Evolutionary conservation across 129 eudicot species (phyloP), one percentile per base, ranked within the genome.

Genomic region (Escallonia herrerae): DNA sequence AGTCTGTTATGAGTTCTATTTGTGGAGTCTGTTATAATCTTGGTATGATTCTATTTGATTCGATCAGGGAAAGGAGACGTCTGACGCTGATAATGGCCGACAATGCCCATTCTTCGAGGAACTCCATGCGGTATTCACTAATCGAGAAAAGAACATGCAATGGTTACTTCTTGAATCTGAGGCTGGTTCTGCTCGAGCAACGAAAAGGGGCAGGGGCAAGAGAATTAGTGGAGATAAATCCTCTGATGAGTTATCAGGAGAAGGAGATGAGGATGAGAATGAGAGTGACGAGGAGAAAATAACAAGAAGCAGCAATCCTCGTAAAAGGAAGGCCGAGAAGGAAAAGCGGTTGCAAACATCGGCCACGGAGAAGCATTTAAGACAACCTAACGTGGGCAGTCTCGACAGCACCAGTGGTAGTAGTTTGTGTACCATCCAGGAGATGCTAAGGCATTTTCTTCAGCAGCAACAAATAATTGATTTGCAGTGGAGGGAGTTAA

Each of bases 91-190:
- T 8, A 80, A 49, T 67, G 66, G 73, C 65, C 82, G 70, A 40
- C 81, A 85, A 44, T 83, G 78, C 76, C 95, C 90, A 13, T 90
- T 76, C 71, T 86, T 79, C 40, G 79, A 90, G 44, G 88, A 86
- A 67, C 71, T 90, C 60, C 87, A 81, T 71, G 81, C 84, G 10
- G 37, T 83, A 3, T 90, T 90, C 55, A 63, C 79, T 1, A 77
- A 77, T 45, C 66, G 81, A 66, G 70, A 63, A 50, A 65, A 72
- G 45, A 74, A 56, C 66, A 68, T 76, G 62, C 85, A 77, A 52
- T 76, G 40, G 45, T 47, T 65, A n/a, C 77, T 71, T 62, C 60
- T 76, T 8, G 80, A 70, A 41, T 69, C 76, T 4, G 84, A 72
- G 72, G 50, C 72, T 14, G 79, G 70, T 71, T 67, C 69, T 15